Evolutionary conservation across 2,329 filamentous ascomycete genomes (phyloP).

Genomic region (Teratosphaeria gauchensis): DNA sequence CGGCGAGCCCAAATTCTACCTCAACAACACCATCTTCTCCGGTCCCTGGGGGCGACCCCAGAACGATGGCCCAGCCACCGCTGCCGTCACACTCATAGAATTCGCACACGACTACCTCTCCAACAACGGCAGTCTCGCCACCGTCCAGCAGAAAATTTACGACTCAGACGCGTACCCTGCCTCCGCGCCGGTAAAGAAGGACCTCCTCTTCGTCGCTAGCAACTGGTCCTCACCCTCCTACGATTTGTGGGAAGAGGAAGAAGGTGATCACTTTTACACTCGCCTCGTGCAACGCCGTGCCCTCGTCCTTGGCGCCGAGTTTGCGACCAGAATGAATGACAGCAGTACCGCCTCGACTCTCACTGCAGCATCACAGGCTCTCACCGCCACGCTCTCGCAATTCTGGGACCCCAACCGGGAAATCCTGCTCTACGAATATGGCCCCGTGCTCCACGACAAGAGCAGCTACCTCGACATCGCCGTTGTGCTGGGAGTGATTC

Average conservation of each 20-base stretch:
- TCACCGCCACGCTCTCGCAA: constrained; percentile 17
- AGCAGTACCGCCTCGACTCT: constrained; percentile 17
- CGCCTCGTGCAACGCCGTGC: constrained; percentile 23
- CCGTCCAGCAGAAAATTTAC: constrained; percentile 20
- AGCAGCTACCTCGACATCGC: constrained; percentile 26
- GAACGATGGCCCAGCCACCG: constrained; percentile 25
- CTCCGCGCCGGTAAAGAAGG: constrained; percentile 19
- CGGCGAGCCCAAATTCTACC: constrained; percentile 25
- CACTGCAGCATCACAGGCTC: constrained; percentile 14
- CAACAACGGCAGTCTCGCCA: constrained; percentile 17
- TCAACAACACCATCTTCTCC: constrained; percentile 23
- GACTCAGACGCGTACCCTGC: constrained; percentile 17
- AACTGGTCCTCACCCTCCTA: constrained; percentile 22
- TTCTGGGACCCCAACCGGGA: constrained; percentile 24
- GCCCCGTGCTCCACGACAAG: constrained; percentile 23
- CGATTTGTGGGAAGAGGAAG: constrained; percentile 26
- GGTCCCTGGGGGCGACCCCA: constrained; percentile 27
- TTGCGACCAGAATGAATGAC: constrained; percentile 23
- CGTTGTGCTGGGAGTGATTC: constrained; percentile 24
- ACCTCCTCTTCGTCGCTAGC: constrained; percentile 23
- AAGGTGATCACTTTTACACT: constrained; percentile 24
- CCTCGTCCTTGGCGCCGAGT: constrained; percentile 18
- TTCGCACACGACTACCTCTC: constrained; percentile 22
- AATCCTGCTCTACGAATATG: constrained; percentile 25
- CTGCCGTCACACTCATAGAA: constrained; percentile 23